Percentiles rank a stretch among this genome's conserved stretches.
These are phyloP conservation scores for Isabelozyma rhagii DNA, from an alignment of 805 yeast species.

Conservation along the genomic window DNA sequence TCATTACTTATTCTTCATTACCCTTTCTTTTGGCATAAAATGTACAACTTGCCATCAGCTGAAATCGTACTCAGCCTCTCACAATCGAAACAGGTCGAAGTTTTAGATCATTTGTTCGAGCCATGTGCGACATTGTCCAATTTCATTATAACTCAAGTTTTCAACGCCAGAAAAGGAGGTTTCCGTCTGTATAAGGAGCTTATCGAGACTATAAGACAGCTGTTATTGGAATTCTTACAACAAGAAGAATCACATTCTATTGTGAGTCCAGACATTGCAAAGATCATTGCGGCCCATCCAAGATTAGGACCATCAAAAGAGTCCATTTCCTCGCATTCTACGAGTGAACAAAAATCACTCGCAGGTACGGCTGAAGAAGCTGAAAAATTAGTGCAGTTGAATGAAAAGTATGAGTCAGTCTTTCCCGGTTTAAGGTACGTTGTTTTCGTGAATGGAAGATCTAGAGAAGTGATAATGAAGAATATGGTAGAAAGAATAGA, in stretches of 20 bases:
- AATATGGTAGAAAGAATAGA: conserved; percentile 59
- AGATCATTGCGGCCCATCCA: conserved; percentile 89
- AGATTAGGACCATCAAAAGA: conserved; percentile 65
- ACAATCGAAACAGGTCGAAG: conserved; percentile 25
- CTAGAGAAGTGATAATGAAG: conserved; percentile 60
- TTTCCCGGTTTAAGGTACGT: conserved; percentile 77
- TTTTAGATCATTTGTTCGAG: conserved; percentile 61
- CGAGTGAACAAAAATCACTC: conserved; percentile 67
- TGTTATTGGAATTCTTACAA: conserved; percentile 30
- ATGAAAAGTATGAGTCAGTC: conserved; percentile 57
- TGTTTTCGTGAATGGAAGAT: conserved; percentile 83
- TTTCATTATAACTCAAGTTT: conserved; percentile 26
- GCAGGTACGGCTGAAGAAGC: conserved; percentile 49
- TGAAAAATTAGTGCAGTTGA: conserved; percentile 47
- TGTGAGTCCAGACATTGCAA: conserved; percentile 26
- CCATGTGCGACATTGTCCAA: conserved; percentile 50
- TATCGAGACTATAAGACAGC: conserved; percentile 43
- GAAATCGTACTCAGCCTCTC: conserved; percentile 14
- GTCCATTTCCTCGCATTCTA: conserved; percentile 60
- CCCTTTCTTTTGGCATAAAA: no score
- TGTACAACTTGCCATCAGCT: conserved; percentile 26
- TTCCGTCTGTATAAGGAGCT: conserved; percentile 27
- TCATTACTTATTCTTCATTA: neutral
- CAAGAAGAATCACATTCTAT: conserved; percentile 15
- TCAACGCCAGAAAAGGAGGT: conserved; percentile 6